These are phyloP conservation scores for Suhomyces guaymorum DNA, from an alignment of 1,139 yeast species.

Conservation along the genomic window DNA sequence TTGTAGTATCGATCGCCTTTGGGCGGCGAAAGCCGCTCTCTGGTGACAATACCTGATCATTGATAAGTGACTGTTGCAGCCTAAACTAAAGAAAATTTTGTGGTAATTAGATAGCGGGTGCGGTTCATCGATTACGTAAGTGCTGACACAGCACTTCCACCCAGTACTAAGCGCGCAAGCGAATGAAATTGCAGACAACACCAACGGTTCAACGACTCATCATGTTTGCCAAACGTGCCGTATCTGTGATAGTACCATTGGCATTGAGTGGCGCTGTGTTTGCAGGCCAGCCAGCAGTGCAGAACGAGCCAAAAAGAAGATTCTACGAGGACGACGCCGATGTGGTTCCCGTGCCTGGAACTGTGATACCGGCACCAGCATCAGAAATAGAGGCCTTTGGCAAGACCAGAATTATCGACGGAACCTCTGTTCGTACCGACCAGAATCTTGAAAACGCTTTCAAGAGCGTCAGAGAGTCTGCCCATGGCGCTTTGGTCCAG, in stretches of 20 bases:
- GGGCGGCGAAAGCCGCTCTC: not conserved
- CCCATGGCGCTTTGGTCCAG: conserved; percentile 18
- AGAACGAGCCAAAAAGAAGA: conserved; percentile 39
- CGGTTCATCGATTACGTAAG: conserved; percentile 5
- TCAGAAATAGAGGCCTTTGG: conserved; percentile 44
- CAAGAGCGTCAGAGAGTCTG: conserved; percentile 44
- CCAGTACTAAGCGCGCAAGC: conserved; percentile 3
- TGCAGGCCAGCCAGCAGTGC: conserved; percentile 3
- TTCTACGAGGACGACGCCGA: conserved; percentile 64
- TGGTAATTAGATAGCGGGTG: not conserved
- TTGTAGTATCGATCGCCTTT: conserved; percentile 1
- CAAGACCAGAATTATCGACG: conserved; percentile 52
- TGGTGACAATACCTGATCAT: conserved; percentile 3
- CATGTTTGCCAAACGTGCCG: conserved; percentile 16
- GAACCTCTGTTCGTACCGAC: conserved; percentile 59
- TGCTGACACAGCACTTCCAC: conserved; percentile 3
- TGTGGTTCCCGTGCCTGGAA: conserved; percentile 56
- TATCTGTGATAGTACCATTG: conserved; percentile 13
- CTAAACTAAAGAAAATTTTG: conserved; percentile 6
- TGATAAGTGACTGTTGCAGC: conserved; percentile 4
- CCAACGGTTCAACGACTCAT: conserved; percentile 1
- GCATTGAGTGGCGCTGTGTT: conserved; percentile 7
- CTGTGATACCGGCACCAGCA: conserved; percentile 52
- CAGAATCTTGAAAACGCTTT: conserved; percentile 50
- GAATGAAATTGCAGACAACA: conserved; percentile 13